Evolutionary conservation across 768 basidiomycete genomes (phyloP).

Genomic region (Lactarius deliciosus): DNA sequence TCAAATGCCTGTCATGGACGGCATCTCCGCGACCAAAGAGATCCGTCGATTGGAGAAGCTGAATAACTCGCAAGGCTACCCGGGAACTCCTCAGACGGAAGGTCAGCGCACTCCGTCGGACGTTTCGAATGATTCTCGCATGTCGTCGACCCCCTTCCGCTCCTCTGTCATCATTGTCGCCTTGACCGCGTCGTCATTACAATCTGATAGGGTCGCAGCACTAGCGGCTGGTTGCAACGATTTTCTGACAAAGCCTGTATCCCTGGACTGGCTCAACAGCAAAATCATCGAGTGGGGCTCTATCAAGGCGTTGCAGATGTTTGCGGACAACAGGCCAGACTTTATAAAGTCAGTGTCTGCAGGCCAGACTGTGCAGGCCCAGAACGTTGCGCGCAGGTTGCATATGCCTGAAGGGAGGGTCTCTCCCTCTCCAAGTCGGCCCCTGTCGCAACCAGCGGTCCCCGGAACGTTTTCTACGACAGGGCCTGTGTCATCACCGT

Average conservation of each 20-base stretch:
- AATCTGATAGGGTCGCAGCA: constrained; percentile 94
- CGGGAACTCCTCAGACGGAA: constrained; percentile 66
- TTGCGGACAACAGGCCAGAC: constrained; percentile 78
- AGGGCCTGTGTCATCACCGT: background rate
- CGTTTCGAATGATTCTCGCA: constrained; percentile 46
- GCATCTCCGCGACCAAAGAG: constrained; percentile 94
- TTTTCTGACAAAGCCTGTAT: constrained; percentile 97
- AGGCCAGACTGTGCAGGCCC: constrained; percentile 50
- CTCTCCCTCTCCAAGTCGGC: constrained; percentile 42
- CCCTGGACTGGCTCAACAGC: constrained; percentile 90
- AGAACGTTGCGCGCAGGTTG: constrained; percentile 46
- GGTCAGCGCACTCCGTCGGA: constrained; percentile 55
- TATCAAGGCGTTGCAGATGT: constrained; percentile 92
- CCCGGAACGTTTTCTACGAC: constrained; percentile 14
- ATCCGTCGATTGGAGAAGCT: constrained; percentile 82
- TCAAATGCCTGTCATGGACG: constrained; percentile 99
- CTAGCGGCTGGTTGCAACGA: constrained; percentile 98
- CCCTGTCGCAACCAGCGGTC: constrained; percentile 37
- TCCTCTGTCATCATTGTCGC: constrained; percentile 99
- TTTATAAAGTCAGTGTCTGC: constrained; percentile 46
- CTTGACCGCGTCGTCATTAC: constrained; percentile 94
- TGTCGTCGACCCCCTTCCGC: constrained; percentile 66
- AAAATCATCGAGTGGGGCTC: constrained; percentile 99
- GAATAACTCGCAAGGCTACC: constrained; percentile 63
- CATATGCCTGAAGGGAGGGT: constrained; percentile 50